These are phyloP conservation scores for Oryza punctata DNA, from an alignment of 176 grass and related monocot genomes.

Conservation along the genomic window DNA sequence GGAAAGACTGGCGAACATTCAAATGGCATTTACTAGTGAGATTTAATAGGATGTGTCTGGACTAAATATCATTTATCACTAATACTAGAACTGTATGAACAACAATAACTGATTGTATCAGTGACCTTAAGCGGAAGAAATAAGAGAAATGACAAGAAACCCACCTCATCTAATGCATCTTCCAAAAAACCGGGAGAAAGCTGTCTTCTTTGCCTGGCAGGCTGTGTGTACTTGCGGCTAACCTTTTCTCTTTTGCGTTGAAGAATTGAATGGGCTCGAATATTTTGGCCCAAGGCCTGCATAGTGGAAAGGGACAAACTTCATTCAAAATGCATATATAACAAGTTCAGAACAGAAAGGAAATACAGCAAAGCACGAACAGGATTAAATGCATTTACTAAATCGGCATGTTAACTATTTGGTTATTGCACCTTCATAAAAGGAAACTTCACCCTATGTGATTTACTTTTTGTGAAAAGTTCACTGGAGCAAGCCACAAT, in stretches of 20 bases:
- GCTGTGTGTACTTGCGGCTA: slow-evolving; percentile 74
- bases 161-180: slow-evolving; percentile 86
- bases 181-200: slow-evolving; percentile 88
- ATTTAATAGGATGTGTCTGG: not conserved
- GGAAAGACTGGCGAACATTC: not conserved
- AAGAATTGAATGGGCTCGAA: slow-evolving; percentile 75
- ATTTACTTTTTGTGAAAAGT: not conserved
- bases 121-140: slow-evolving; percentile 27
- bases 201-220: slow-evolving; percentile 56
- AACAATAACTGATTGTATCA: slow-evolving; percentile 16
- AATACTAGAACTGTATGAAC: not conserved
- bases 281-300: slow-evolving; percentile 69
- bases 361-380: slow-evolving; percentile 5
- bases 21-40: slow-evolving; percentile 20
- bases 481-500: not conserved
- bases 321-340: slow-evolving; percentile 7
- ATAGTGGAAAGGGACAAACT: slow-evolving; percentile 38
- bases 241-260: slow-evolving; percentile 79
- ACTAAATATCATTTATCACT: not conserved
- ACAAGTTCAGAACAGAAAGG: slow-evolving; percentile 9
- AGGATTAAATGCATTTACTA: slow-evolving; percentile 1
- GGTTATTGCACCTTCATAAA: slow-evolving; percentile 22
- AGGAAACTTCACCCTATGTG: slow-evolving; percentile 9
- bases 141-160: slow-evolving; percentile 30
- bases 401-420: not conserved